Conservation (phyloP, 2,329 filamentous ascomycete species). For the Colletotrichum chrysophilum region DNA sequence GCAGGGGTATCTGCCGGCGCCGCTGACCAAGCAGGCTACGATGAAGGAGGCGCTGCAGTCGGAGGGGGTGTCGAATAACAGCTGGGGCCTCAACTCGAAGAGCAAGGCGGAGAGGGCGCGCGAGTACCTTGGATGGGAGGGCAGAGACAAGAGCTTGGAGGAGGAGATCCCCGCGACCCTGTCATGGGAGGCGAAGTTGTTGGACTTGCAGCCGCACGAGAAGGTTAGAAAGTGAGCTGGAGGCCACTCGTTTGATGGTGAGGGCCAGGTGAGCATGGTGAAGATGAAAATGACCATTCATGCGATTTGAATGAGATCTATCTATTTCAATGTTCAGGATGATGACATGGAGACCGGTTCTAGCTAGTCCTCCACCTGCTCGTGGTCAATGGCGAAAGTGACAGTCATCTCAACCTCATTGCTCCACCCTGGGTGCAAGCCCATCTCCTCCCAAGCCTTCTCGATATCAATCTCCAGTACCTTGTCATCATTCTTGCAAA, state of each 20-base stretch:
- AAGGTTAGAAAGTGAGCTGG: constrained; percentile 16
- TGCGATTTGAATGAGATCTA: background rate
- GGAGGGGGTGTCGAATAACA: constrained; percentile 25
- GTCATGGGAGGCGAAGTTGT: constrained; percentile 39
- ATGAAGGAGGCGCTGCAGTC: constrained; percentile 32
- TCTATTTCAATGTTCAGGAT: background rate
- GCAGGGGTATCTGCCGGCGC: constrained; percentile 34
- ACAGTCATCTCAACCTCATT: constrained; percentile 79
- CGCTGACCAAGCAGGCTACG: constrained; percentile 30
- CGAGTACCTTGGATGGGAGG: constrained; percentile 52
- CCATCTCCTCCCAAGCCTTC: constrained; percentile 78
- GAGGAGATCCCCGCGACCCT: constrained; percentile 44
- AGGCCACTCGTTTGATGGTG: background rate
- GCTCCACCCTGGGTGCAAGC: constrained; percentile 73
- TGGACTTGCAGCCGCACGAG: constrained; percentile 37
- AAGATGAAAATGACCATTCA: background rate
- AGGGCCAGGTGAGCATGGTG: background rate
- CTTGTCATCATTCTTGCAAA: constrained; percentile 54
- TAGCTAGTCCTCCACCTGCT: background rate
- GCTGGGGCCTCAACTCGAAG: constrained; percentile 48
- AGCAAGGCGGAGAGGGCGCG: constrained; percentile 45
- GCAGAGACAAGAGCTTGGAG: constrained; percentile 38
- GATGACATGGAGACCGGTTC: background rate
- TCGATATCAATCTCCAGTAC: constrained; percentile 81
- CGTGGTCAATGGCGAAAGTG: constrained; percentile 49